Conservation (phyloP, 805 yeast genomes). For the Suhomyces sp. region DNA sequence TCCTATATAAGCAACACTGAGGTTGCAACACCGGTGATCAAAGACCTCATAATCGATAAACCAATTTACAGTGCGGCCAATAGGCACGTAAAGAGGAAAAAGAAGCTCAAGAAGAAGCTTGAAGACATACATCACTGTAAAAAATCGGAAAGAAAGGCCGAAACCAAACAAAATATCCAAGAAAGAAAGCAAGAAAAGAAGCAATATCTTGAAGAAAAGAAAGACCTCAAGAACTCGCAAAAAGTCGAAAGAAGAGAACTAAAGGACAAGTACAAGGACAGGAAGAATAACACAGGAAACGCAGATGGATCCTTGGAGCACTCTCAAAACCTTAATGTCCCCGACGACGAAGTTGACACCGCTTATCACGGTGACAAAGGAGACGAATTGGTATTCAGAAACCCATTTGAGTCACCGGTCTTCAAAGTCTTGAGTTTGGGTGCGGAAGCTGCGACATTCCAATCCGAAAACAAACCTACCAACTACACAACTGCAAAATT, state of each 20-base stretch:
- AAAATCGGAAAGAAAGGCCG: conserved; percentile 5
- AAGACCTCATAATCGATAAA: conserved; percentile 30
- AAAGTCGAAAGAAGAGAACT: conserved; percentile 5
- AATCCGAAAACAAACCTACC: background rate
- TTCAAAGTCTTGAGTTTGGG: background rate
- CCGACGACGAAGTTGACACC: background rate
- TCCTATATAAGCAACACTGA: conserved; percentile 36
- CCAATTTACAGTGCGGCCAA: conserved; percentile 42
- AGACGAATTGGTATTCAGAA: conserved; percentile 9
- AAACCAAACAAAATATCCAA: conserved; percentile 3
- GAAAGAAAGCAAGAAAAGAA: conserved; percentile 1
- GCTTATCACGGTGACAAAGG: background rate
- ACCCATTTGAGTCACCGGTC: conserved; percentile 16
- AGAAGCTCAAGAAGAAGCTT: conserved; percentile 8
- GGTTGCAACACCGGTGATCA: conserved; percentile 35
- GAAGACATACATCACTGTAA: background rate
- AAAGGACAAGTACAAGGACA: conserved; percentile 3
- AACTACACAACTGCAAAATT: conserved; percentile 1
- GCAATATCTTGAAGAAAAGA: conserved; percentile 10
- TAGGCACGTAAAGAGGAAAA: conserved; percentile 23
- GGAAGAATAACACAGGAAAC: background rate
- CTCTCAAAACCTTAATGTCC: background rate
- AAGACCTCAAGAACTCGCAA: conserved; percentile 4
- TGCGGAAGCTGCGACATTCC: background rate
- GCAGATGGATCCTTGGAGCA: background rate